These are phyloP conservation scores for Cicer pinnatifidum DNA, from an alignment of 306 rosid species.

Conservation along the genomic window DNA sequence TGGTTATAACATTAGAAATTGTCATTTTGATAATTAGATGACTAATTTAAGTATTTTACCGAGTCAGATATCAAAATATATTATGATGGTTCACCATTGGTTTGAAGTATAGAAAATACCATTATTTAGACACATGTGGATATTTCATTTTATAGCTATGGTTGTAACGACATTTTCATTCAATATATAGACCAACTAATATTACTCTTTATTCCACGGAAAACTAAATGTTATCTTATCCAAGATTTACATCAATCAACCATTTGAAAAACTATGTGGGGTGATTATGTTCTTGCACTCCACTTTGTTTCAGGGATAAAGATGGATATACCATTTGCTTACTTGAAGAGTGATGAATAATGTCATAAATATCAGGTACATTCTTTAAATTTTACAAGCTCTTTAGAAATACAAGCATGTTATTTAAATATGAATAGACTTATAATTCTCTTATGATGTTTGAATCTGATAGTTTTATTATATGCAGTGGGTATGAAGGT, in stretches of 20 bases:
- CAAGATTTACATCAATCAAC: neutral
- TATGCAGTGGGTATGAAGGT: constrained; percentile 65
- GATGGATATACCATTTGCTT: constrained; percentile 93
- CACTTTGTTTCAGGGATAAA: constrained; percentile 78
- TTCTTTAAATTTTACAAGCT: constrained; percentile 27
- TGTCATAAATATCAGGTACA: constrained; percentile 93
- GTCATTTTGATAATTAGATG: too few relatives aligned
- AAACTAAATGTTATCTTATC: neutral
- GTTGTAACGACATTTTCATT: too few relatives aligned
- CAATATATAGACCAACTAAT: too few relatives aligned
- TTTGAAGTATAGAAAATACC: too few relatives aligned
- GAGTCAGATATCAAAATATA: too few relatives aligned
- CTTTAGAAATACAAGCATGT: constrained; percentile 28
- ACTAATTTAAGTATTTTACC: too few relatives aligned
- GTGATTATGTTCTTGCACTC: constrained; percentile 43
- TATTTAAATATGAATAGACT: constrained; percentile 4
- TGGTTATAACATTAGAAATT: too few relatives aligned
- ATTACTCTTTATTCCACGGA: too few relatives aligned
- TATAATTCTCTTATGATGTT: constrained; percentile 16
- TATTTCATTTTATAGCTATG: too few relatives aligned
- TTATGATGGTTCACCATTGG: too few relatives aligned
- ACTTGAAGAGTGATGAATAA: constrained; percentile 92
- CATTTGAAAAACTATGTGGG: constrained; percentile 10
- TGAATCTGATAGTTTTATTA: constrained; percentile 23
- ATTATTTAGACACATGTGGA: too few relatives aligned